These are phyloP conservation scores for Saprolegnia diclina DNA, from an alignment of 352 stramenopile genomes.

Conservation along the genomic window DNA sequence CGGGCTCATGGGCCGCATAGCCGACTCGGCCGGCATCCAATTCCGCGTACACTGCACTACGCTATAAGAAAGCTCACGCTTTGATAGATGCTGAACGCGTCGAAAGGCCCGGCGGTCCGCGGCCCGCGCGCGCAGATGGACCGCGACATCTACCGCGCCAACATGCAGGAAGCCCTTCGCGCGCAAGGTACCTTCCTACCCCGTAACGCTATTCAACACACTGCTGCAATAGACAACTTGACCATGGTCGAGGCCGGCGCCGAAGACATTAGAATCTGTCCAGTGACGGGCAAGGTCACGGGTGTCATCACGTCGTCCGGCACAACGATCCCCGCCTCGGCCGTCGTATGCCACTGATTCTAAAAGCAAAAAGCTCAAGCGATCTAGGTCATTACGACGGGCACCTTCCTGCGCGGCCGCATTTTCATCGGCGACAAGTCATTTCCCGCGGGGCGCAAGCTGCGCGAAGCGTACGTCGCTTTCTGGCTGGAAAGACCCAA, in stretches of 20 bases:
- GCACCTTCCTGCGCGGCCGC: slow-evolving; percentile 96
- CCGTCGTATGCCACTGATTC: slow-evolving; percentile 49
- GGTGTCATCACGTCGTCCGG: slow-evolving; percentile 62
- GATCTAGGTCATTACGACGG: slow-evolving; percentile 92
- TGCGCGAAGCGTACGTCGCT: slow-evolving; percentile 49
- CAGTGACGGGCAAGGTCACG: slow-evolving; percentile 51
- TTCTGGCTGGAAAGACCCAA: background rate
- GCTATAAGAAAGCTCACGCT: background rate
- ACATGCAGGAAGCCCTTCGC: slow-evolving; percentile 87
- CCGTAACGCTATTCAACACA: slow-evolving; percentile 14
- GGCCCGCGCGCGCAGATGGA: slow-evolving; percentile 95
- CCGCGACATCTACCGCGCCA: slow-evolving; percentile 94
- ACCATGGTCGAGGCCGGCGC: slow-evolving; percentile 91
- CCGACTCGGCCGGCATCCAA: slow-evolving; percentile 95
- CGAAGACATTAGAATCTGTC: slow-evolving; percentile 91
- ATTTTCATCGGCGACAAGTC: slow-evolving; percentile 92
- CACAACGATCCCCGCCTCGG: slow-evolving; percentile 41
- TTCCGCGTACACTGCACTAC: slow-evolving; percentile 50
- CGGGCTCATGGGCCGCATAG: slow-evolving; percentile 95
- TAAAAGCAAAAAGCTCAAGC: slow-evolving; percentile 26
- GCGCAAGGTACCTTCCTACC: slow-evolving; percentile 20
- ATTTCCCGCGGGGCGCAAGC: slow-evolving; percentile 91
- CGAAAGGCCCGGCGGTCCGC: slow-evolving; percentile 86
- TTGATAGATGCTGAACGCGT: slow-evolving; percentile 90
- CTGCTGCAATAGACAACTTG: slow-evolving; percentile 74